Evolutionary conservation across 2,329 filamentous ascomycete species (phyloP).

Genomic region (Alternaria triticimaculans): DNA sequence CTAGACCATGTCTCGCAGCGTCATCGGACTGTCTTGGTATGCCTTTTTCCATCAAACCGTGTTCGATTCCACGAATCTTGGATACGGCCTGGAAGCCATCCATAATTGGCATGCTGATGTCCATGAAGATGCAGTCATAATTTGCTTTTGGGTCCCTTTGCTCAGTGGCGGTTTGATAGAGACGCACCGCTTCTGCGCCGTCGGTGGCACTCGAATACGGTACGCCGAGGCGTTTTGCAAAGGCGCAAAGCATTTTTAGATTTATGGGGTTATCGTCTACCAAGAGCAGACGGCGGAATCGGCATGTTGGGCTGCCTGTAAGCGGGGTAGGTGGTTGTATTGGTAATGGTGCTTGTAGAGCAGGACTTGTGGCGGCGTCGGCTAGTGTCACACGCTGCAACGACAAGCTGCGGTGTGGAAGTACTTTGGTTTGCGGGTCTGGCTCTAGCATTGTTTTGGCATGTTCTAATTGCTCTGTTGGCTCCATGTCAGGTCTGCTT

Average conservation of each 20-base stretch:
- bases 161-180: conserved; percentile 17
- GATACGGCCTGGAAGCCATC: conserved; percentile 36
- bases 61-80: conserved; percentile 32
- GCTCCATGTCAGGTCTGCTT: background rate
- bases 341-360: background rate
- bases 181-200: conserved; percentile 33
- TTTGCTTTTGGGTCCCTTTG: background rate
- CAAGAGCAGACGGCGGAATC: conserved; percentile 33
- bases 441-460: background rate
- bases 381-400: background rate
- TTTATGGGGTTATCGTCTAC: conserved; percentile 49
- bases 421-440: background rate
- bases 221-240: conserved; percentile 25
- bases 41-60: background rate
- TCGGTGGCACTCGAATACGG: conserved; percentile 30
- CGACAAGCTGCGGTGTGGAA: background rate
- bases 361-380: background rate
- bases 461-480: background rate
- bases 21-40: background rate
- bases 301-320: background rate
- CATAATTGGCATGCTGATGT: conserved; percentile 44
- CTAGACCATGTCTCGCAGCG: background rate
- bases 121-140: conserved; percentile 38
- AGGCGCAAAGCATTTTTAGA: conserved; percentile 35
- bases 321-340: background rate